Percentiles rank a stretch among this genome's conserved stretches.
Evolutionary conservation across 257 asterid genomes (phyloP).

Genomic region (Przewalskia tangutica): DNA sequence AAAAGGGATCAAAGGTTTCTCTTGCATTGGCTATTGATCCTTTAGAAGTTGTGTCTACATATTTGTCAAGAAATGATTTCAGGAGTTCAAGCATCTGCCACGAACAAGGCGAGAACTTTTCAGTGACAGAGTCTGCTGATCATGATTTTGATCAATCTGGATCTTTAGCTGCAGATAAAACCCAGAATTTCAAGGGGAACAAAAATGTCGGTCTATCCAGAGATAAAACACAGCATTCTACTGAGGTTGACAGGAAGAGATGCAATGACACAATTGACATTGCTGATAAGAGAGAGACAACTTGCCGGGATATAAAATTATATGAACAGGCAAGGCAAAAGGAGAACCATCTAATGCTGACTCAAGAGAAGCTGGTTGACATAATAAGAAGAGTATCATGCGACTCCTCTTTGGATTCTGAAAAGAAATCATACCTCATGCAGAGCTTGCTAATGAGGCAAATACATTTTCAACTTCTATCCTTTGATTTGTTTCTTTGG

Average conservation of each 20-base stretch:
- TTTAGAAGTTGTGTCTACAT: conserved; percentile 49
- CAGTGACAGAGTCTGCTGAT: conserved; percentile 13
- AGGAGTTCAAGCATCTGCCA: conserved; percentile 13
- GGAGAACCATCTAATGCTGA: conserved; percentile 41
- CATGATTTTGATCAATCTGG: conserved; percentile 16
- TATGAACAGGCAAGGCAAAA: conserved; percentile 17
- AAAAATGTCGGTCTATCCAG: conserved; percentile 14
- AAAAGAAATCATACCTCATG: conserved; percentile 45
- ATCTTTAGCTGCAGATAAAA: conserved; percentile 20
- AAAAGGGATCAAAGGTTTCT: conserved; percentile 29
- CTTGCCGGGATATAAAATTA: conserved; percentile 9
- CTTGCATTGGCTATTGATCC: conserved; percentile 39
- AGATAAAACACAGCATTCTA: conserved; percentile 18
- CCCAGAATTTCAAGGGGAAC: conserved; percentile 13
- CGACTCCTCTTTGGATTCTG: conserved; percentile 52
- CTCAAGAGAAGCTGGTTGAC: conserved; percentile 61
- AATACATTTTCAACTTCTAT: conserved; percentile 2
- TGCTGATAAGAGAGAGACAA: conserved; percentile 14
- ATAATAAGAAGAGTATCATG: conserved; percentile 64
- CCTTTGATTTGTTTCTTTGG: not conserved
- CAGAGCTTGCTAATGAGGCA: conserved; percentile 78
- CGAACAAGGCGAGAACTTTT: conserved; percentile 9
- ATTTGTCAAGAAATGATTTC: conserved; percentile 34
- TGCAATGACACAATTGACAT: conserved; percentile 21
- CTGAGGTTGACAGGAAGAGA: conserved; percentile 30